Percentiles rank a stretch among this genome's conserved stretches.
Evolutionary conservation across 2,329 filamentous ascomycete genomes (phyloP).

Genomic region (Aureobasidium sp.): DNA sequence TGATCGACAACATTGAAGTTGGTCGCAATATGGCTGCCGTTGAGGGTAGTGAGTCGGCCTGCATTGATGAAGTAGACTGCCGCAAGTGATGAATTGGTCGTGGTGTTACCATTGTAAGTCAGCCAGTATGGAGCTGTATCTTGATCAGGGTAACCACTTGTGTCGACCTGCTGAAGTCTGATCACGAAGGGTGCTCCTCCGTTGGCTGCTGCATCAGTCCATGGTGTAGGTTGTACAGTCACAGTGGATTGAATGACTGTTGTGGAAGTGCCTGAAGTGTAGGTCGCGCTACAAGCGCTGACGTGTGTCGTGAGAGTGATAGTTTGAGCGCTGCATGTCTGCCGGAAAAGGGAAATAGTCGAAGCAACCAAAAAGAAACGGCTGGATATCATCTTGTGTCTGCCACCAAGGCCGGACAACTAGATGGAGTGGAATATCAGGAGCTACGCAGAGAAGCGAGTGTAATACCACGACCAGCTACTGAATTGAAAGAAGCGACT

Average conservation of each 20-base stretch:
- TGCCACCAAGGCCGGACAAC: not conserved
- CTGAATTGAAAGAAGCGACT: slow-evolving; percentile 4
- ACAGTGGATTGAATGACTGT: slow-evolving; percentile 27
- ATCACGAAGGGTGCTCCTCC: slow-evolving; percentile 29
- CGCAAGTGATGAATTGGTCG: slow-evolving; percentile 25
- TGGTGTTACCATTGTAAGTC: slow-evolving; percentile 29
- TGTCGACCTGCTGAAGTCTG: slow-evolving; percentile 23
- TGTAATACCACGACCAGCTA: slow-evolving; percentile 6
- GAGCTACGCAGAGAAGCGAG: not conserved
- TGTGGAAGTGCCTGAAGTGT: slow-evolving; percentile 12
- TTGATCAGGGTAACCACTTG: slow-evolving; percentile 15
- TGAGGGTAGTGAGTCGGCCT: slow-evolving; percentile 22
- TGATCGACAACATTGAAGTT: slow-evolving; percentile 21
- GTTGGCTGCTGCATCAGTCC: slow-evolving; percentile 26
- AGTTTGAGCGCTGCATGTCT: slow-evolving; percentile 11
- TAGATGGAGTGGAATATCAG: not conserved
- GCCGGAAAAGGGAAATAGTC: slow-evolving; percentile 9
- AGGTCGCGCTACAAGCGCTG: slow-evolving; percentile 16
- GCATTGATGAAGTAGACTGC: slow-evolving; percentile 27
- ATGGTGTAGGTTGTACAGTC: slow-evolving; percentile 24
- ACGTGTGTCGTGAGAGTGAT: slow-evolving; percentile 19
- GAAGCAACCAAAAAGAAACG: not conserved
- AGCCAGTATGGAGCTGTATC: slow-evolving; percentile 23
- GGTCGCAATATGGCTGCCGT: slow-evolving; percentile 25
- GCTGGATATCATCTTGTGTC: slow-evolving; percentile 6